These are phyloP conservation scores for Solanum rostratum DNA, from an alignment of 257 asterid genomes.

Conservation along the genomic window DNA sequence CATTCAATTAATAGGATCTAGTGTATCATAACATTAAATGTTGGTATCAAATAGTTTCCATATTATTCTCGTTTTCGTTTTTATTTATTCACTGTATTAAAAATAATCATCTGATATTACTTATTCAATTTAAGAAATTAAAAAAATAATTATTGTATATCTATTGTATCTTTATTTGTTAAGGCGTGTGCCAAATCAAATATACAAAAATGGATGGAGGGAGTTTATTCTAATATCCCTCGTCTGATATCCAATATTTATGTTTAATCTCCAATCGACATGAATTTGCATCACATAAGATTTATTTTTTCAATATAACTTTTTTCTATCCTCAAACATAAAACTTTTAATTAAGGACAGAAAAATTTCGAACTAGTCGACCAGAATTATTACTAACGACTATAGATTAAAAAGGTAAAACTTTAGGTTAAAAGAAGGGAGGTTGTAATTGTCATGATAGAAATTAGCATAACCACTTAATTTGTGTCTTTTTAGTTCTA, in stretches of 20 bases:
- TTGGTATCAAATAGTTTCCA: background rate
- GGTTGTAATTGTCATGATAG: background rate
- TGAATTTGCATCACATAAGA: background rate
- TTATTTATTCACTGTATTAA: background rate
- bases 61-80: fast-evolving
- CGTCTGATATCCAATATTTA: no score
- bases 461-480: no score
- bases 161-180: no score
- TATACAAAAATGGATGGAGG: background rate
- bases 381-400: background rate
- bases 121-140: no score
- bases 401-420: background rate
- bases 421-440: background rate
- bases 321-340: background rate
- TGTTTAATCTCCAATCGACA: no score
- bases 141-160: no score
- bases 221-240: background rate
- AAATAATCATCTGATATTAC: background rate
- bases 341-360: background rate
- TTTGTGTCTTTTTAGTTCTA: no score
- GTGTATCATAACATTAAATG: background rate
- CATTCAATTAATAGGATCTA: background rate
- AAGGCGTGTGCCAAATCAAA: background rate
- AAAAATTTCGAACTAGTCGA: background rate
- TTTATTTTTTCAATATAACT: background rate